Conservation (phyloP, 805 yeast genomes). For the Teunomyces panamensis region DNA sequence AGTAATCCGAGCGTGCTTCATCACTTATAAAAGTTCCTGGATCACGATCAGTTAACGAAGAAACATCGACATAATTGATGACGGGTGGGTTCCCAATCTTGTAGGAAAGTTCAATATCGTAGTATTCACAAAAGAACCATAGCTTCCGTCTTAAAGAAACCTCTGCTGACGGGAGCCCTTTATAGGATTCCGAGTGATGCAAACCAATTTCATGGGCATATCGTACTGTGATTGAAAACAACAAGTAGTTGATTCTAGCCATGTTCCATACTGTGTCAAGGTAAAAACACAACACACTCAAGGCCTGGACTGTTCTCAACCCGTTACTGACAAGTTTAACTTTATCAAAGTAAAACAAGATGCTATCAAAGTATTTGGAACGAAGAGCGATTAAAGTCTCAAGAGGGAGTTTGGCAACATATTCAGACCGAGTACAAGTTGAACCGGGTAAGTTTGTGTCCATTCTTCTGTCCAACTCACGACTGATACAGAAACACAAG, state of each 20-base stretch:
- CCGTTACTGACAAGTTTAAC: slow-evolving; percentile 52
- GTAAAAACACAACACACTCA: slow-evolving; percentile 44
- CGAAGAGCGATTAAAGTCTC: neutral
- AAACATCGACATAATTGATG: slow-evolving; percentile 39
- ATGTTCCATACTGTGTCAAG: slow-evolving; percentile 22
- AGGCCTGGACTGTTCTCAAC: slow-evolving; percentile 47
- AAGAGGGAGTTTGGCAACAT: neutral
- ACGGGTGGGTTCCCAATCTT: slow-evolving; percentile 51
- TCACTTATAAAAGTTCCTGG: slow-evolving; percentile 3
- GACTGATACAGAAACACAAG: slow-evolving; percentile 8
- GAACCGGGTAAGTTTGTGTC: slow-evolving; percentile 2
- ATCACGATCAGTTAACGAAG: slow-evolving; percentile 19
- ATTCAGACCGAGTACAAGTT: neutral
- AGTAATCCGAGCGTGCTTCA: neutral
- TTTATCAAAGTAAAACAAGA: slow-evolving; percentile 53
- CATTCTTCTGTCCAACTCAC: slow-evolving; percentile 8
- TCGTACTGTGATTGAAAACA: slow-evolving; percentile 47
- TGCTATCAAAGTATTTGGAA: slow-evolving; percentile 9
- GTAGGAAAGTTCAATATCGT: slow-evolving; percentile 44
- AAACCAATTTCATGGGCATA: slow-evolving; percentile 59
- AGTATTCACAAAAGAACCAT: slow-evolving; percentile 48
- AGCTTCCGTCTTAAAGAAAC: slow-evolving; percentile 31
- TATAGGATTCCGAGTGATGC: neutral
- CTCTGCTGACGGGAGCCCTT: neutral
- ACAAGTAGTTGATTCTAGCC: slow-evolving; percentile 38